Base-by-base conservation (phyloP, 2,329 filamentous ascomycete genomes). In the Colletotrichum coccodes region DNA sequence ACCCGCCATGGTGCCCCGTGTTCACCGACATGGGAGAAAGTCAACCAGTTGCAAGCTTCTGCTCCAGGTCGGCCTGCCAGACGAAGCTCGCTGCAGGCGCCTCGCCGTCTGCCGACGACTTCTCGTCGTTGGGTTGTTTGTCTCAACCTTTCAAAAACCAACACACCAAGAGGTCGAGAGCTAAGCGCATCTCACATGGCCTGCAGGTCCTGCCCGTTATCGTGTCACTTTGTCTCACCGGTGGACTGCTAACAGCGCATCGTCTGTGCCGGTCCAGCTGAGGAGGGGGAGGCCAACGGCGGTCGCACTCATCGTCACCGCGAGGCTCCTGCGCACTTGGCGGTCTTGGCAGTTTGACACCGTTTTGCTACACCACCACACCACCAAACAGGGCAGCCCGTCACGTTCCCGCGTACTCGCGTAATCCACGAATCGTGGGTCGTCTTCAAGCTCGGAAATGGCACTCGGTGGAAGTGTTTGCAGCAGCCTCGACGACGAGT, bases 341-440 rank as follows among this genome's bases (percentile, higher is more conserved):
- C 36, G 65, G 60, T 26, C 66, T 69, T 65, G 66, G 61, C 62
- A 60, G 47, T 50, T 65, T 42, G 66, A 56, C 49, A 65, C 49
- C 56, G 61, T 65, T 65, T 49, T 52, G 36, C 32, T 65, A 26
- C 49, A 56, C 16, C 21, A 42, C 52, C 38, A 5, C 16, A 26
- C 54, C 44, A 42, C 61, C 34, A 38, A n/a, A 47, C 11, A 42
- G 32, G 40, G 50, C 64, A 63, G 42, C 42, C 59, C 42, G 50
- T 67, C 64, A 57, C 52, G 59, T 32, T 63, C 44, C 34, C 44
- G 52, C 64, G 60, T 53, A 63, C 44, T 52, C 64, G 52, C 52
- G 64, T 63, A 57, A 32, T 59, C 50, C 26, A 42, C 36, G 28
- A 47, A 34, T 18, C 40, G 34, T 28, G 16, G 18, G 54, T 11